phyloP scores from a whole-genome alignment of 202 grass and related monocot genomes.

The Brachypodium distachyon region DNA sequence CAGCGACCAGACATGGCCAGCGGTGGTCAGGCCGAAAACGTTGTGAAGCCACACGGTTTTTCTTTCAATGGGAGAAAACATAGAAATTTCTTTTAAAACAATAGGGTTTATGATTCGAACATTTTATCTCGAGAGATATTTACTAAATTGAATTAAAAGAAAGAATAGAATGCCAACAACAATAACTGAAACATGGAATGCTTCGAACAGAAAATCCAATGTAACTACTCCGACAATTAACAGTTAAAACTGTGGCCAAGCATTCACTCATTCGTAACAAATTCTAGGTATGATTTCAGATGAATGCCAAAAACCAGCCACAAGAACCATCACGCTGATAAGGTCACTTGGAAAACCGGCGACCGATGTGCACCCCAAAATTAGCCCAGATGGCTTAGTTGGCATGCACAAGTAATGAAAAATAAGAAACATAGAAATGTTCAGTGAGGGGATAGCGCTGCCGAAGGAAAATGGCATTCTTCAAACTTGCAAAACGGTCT shows the following conservation, averaged over 20 bases:
- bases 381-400: neutral
- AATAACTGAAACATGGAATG: no score
- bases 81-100: no score
- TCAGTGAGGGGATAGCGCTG: neutral
- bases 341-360: neutral
- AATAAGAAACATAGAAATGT: neutral
- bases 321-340: neutral
- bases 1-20: no score
- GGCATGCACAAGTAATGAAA: neutral
- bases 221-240: neutral
- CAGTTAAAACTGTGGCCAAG: neutral
- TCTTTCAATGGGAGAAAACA: no score
- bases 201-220: neutral
- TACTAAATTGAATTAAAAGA: no score
- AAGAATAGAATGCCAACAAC: neutral
- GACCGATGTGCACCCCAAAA: neutral
- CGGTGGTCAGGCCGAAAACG: no score
- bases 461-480: neutral
- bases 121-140: no score
- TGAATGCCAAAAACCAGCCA: neutral
- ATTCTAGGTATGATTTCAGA: neutral
- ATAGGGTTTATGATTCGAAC: no score
- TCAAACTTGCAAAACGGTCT: slow-evolving; percentile 1
- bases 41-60: no score
- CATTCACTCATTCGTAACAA: neutral